Base-by-base conservation (phyloP, 1,139 yeast species). In the Debaryomyces udenii region DNA sequence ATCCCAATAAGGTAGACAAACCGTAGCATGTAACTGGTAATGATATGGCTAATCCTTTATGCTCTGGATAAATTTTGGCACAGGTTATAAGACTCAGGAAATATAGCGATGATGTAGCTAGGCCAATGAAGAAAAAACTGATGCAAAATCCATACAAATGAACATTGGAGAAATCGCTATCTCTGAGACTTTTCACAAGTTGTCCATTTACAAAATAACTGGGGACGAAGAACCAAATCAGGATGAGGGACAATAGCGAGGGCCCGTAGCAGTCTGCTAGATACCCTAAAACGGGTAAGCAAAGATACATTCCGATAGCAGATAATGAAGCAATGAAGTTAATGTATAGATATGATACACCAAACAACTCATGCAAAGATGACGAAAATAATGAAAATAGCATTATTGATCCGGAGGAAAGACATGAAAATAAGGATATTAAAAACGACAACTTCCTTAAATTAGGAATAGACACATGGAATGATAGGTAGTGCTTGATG, bases 21-120 rank as follows among this genome's bases (percentile, higher is more conserved):
- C 98, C 98, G 61, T 86, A 90, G 48, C 86, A 84, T 1, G 95
- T 80, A 3, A 93, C 91, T 0, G 98, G 98, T 28, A 87, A 75
- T 35, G 96, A 85, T 35, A 93, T 89, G 30, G 96, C 86, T 46
- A 91, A 65, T 2, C 96, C 86, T 46, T 87, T 86, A 36, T 73
- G 74, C 27, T 80, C 68, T 0, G 96, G 95, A 54, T 81, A 86
- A 18, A 89, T 77, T 51, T 84, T 82, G 2, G 96, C 95, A 64
- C 96, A 88, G 1, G 95, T 86, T 27, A 90, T 70, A 45, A 90
- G 68, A 35, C 90, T 80, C 46, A 88, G 77, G 56, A 90, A 86
- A 62, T 86, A 90, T 34, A 88, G 68, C 4, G 95, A 74, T 4
- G 95, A 83, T 0, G 96, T 87, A 9, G 94, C 94, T 44, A 82